These are phyloP conservation scores for Aspergillus ostianus DNA, from an alignment of 495 filamentous ascomycete genomes.

Conservation along the genomic window DNA sequence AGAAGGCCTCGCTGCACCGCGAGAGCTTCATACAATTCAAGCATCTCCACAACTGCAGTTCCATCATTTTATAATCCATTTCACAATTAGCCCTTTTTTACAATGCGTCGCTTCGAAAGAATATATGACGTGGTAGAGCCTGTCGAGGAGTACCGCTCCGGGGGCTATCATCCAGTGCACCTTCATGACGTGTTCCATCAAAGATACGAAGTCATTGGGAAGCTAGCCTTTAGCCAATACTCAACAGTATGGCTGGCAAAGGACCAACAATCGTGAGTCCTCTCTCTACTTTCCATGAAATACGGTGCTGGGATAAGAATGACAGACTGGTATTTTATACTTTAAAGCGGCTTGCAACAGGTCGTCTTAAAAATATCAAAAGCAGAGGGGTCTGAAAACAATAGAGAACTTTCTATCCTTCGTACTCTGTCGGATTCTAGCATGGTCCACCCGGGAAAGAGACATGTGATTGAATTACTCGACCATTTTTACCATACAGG, in stretches of 20 bases:
- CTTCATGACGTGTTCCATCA: conserved; percentile 28
- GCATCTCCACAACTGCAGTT: no score
- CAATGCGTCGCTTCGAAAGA: conserved; percentile 22
- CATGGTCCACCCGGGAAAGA: conserved; percentile 23
- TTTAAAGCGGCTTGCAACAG: no score
- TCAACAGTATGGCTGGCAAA: no score
- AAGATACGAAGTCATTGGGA: conserved; percentile 51
- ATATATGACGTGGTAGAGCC: conserved; percentile 25
- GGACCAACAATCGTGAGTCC: not conserved
- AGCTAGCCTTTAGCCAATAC: conserved; percentile 49
- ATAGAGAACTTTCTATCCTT: no score
- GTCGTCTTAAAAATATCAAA: conserved; percentile 40
- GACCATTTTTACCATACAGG: conserved; percentile 44
- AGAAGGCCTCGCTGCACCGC: no score
- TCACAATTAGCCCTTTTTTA: not conserved
- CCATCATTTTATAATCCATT: no score
- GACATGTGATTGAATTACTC: conserved; percentile 35
- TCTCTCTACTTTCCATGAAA: conserved; percentile 13
- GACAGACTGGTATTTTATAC: no score
- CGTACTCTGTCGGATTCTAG: not conserved
- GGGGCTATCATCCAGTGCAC: conserved; percentile 26
- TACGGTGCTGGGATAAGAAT: no score
- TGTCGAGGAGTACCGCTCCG: conserved; percentile 21
- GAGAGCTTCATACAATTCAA: no score
- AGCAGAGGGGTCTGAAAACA: conserved; percentile 16